A percentile compares a stretch with the other conserved stretches of the same genome.
These are phyloP conservation scores for Coemansia sp. DNA, from an alignment of 192 early-diverging fungal genomes.

Conservation along the genomic window DNA sequence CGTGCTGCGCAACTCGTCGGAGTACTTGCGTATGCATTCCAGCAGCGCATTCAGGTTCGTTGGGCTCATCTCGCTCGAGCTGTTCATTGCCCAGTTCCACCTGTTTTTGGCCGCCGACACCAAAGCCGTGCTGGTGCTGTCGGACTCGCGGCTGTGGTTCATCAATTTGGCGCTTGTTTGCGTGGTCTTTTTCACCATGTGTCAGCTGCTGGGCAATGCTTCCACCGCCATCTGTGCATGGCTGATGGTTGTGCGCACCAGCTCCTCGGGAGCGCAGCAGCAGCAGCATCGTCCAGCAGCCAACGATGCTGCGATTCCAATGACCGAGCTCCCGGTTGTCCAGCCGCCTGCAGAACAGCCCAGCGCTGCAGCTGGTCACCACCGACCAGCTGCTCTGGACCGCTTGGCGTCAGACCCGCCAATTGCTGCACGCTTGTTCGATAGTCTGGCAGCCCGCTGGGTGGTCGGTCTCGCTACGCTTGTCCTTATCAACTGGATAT, in stretches of 20 bases:
- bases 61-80: conserved; percentile 69
- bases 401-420: conserved; percentile 24
- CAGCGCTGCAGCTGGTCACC: background rate
- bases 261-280: background rate
- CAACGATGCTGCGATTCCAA: conserved; percentile 8
- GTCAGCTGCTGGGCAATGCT: conserved; percentile 51
- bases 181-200: conserved; percentile 56
- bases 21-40: conserved; percentile 54
- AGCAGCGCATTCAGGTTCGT: conserved; percentile 60
- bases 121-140: conserved; percentile 65
- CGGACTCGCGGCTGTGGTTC: conserved; percentile 55
- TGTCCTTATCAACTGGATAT: conserved; percentile 7
- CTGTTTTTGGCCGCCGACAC: conserved; percentile 76
- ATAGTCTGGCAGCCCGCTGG: conserved; percentile 25
- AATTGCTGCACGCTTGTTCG: background rate
- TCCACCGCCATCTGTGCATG: conserved; percentile 41
- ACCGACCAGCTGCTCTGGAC: conserved; percentile 15
- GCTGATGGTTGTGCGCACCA: conserved; percentile 19
- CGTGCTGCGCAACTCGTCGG: conserved; percentile 65
- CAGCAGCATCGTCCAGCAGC: background rate
- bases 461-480: conserved; percentile 2
- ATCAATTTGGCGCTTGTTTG: conserved; percentile 53
- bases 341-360: too few species aligned
- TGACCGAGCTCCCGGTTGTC: conserved; percentile 17
- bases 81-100: conserved; percentile 79